phyloP scores from a whole-genome alignment of 2,329 filamentous ascomycete genomes.

The Monosporascus cannonballus region DNA sequence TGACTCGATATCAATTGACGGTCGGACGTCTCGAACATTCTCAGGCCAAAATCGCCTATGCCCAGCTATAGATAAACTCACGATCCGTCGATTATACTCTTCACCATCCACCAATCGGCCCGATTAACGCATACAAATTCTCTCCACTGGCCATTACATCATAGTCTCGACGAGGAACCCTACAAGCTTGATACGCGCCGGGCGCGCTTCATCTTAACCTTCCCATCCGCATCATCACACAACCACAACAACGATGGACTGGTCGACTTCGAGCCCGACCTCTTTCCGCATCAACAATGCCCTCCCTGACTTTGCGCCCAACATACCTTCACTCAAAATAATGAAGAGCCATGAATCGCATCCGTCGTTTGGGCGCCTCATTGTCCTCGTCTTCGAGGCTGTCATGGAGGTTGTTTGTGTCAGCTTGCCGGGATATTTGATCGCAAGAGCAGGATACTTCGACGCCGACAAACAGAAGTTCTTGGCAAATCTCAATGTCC shows the following conservation, averaged over 20 bases:
- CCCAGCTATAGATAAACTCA: too few relatives aligned
- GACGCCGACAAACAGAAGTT: constrained; percentile 96
- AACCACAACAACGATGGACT: constrained; percentile 20
- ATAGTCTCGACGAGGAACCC: neutral
- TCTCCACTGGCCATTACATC: neutral
- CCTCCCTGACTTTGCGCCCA: constrained; percentile 16
- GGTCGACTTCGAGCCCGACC: constrained; percentile 32
- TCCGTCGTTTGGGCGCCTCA: constrained; percentile 62
- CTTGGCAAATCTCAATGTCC: constrained; percentile 90
- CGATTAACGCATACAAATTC: too few relatives aligned
- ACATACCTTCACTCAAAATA: constrained; percentile 36
- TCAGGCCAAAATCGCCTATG: too few relatives aligned
- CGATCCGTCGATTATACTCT: too few relatives aligned
- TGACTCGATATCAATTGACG: too few relatives aligned
- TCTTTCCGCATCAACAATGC: constrained; percentile 36
- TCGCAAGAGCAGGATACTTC: constrained; percentile 86
- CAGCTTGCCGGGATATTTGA: constrained; percentile 86
- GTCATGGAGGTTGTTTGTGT: constrained; percentile 60
- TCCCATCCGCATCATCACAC: neutral
- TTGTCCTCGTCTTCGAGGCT: constrained; percentile 85
- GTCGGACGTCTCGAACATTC: too few relatives aligned
- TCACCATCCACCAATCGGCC: too few relatives aligned
- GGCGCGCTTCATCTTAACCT: neutral
- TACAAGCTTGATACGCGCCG: too few relatives aligned
- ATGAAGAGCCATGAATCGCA: constrained; percentile 45